Evolutionary conservation across 305 asterid species (phyloP).

Genomic region (Solanum hybrid): DNA sequence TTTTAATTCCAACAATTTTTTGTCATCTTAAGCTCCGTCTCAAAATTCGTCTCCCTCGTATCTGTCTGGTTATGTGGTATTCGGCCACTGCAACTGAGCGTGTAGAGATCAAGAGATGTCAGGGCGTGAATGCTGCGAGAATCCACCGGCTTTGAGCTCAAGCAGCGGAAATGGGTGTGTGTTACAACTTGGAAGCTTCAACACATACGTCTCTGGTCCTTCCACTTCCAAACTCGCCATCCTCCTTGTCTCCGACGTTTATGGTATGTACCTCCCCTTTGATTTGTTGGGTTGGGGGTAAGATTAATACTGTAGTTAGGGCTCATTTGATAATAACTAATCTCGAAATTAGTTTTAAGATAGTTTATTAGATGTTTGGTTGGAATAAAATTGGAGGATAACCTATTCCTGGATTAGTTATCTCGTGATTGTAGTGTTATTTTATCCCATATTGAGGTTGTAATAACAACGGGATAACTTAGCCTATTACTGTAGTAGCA

Average conservation of each 20-base stretch:
- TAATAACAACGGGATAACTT: background rate
- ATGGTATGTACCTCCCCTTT: slow-evolving; percentile 19
- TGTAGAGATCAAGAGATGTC: slow-evolving; percentile 19
- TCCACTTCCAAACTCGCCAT: slow-evolving; percentile 20
- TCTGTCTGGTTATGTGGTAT: background rate
- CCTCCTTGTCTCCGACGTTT: slow-evolving; percentile 43
- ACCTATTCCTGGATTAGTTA: background rate
- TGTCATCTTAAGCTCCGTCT: background rate
- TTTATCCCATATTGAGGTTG: background rate
- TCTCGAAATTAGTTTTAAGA: background rate
- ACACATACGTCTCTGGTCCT: slow-evolving; percentile 16
- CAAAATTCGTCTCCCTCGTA: background rate
- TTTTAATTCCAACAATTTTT: background rate
- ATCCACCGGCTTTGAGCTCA: slow-evolving; percentile 43
- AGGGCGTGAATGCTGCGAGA: slow-evolving; percentile 46
- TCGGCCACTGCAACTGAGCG: background rate
- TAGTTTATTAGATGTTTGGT: background rate
- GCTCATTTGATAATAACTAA: background rate
- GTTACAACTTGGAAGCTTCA: slow-evolving; percentile 39
- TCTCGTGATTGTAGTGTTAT: background rate
- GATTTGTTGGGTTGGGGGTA: background rate
- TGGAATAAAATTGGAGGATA: background rate
- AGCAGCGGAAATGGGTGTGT: slow-evolving; percentile 34
- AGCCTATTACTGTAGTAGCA: background rate
- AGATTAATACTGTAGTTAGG: background rate